Conservation (phyloP, 208 protist species). For the Leishmania arabica region DNA sequence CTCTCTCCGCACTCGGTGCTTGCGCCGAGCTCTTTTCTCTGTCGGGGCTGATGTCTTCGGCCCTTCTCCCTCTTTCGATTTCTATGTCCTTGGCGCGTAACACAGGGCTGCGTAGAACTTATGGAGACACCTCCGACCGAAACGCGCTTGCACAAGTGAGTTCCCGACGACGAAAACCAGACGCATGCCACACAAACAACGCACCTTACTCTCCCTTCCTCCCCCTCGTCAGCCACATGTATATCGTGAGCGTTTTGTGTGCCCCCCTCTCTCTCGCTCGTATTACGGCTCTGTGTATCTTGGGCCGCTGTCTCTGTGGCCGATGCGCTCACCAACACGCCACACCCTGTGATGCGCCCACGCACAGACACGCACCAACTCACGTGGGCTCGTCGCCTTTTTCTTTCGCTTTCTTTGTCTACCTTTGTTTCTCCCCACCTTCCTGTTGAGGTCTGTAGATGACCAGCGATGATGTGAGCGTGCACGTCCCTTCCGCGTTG, state of each 20-base stretch:
- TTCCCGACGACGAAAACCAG: not conserved
- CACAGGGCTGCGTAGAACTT: not conserved
- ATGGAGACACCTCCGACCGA: not conserved
- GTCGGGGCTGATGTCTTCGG: not conserved
- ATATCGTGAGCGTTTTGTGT: not conserved
- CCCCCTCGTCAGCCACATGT: not conserved
- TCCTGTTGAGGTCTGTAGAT: slow-evolving; percentile 7
- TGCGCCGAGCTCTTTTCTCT: not conserved
- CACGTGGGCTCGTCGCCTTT: not conserved
- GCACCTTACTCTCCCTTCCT: not conserved
- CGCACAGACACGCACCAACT: not conserved
- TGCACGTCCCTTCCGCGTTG: not conserved
- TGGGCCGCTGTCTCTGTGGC: not conserved
- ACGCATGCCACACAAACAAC: not conserved
- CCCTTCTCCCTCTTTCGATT: not conserved
- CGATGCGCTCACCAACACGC: not conserved
- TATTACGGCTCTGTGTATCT: slow-evolving; percentile 1
- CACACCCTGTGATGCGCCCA: not conserved
- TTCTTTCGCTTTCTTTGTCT: not conserved
- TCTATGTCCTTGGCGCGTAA: not conserved
- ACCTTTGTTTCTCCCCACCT: slow-evolving; percentile 5
- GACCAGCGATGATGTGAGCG: not conserved
- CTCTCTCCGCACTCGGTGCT: not conserved
- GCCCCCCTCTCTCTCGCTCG: not conserved
- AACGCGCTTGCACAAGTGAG: not conserved